Conservation (phyloP, 768 basidiomycete genomes). For the Suillus decipiens region DNA sequence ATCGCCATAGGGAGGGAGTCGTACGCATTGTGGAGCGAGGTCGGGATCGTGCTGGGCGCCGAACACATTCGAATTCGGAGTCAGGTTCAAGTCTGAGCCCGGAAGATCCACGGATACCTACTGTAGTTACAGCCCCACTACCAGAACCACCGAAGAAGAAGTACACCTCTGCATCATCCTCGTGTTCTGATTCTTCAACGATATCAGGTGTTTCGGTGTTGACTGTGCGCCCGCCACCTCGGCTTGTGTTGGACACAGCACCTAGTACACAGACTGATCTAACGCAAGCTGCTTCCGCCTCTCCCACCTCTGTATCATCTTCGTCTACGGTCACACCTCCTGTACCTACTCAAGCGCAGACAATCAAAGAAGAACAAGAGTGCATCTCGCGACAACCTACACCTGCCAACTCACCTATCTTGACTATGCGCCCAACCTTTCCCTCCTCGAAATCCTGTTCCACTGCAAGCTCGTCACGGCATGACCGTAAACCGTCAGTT, state of each 20-base stretch:
- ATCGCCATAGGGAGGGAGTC: conserved; percentile 25
- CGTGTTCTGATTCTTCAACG: conserved; percentile 30
- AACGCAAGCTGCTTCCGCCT: conserved; percentile 19
- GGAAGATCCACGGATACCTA: conserved; percentile 17
- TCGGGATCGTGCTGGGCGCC: conserved; percentile 30
- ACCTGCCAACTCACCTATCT: conserved; percentile 62
- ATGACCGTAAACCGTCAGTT: conserved; percentile 22
- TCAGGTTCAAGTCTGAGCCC: conserved; percentile 39
- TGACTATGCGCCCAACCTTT: conserved; percentile 30
- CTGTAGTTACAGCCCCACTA: conserved; percentile 7
- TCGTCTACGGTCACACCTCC: conserved; percentile 21
- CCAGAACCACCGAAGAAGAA: conserved; percentile 19
- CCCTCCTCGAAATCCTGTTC: conserved; percentile 14
- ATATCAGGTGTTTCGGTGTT: conserved; percentile 16
- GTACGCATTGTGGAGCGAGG: conserved; percentile 25
- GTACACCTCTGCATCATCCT: conserved; percentile 19
- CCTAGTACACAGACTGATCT: conserved; percentile 30
- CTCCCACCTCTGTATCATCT: conserved; percentile 6
- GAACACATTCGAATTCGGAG: conserved; percentile 31
- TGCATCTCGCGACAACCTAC: conserved; percentile 49
- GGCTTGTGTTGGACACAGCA: conserved; percentile 30
- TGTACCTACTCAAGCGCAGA: conserved; percentile 5
- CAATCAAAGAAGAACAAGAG: conserved; percentile 37
- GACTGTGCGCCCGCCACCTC: conserved; percentile 24
- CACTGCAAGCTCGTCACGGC: conserved; percentile 1